Conservation (phyloP, 805 yeast genomes). For the Tetrapisispora fleetii region DNA sequence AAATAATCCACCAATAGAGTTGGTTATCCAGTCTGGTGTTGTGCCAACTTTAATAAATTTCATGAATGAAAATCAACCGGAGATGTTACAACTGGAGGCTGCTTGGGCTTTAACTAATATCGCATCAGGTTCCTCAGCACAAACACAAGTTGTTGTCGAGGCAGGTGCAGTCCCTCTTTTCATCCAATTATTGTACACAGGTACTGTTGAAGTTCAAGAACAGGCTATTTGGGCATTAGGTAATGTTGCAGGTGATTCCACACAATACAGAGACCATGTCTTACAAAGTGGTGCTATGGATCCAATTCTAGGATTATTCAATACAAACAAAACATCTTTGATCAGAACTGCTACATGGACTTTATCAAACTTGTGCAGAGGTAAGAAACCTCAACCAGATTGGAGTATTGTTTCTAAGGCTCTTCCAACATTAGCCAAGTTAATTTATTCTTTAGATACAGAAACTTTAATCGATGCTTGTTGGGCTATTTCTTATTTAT, state of each 20-base stretch:
- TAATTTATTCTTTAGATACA: slow-evolving; percentile 81
- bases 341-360: slow-evolving; percentile 98
- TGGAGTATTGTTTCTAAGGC: slow-evolving; percentile 84
- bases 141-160: slow-evolving; percentile 83
- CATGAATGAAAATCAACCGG: slow-evolving; percentile 67
- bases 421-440: slow-evolving; percentile 82
- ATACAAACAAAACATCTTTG: slow-evolving; percentile 75
- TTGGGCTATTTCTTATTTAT: slow-evolving; percentile 94
- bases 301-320: slow-evolving; percentile 72
- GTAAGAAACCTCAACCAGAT: slow-evolving; percentile 92
- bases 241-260: slow-evolving; percentile 96
- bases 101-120: slow-evolving; percentile 99
- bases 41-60: slow-evolving; percentile 85
- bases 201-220: slow-evolving; percentile 85
- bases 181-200: slow-evolving; percentile 70
- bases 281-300: slow-evolving; percentile 78
- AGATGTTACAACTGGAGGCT: slow-evolving; percentile 89
- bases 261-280: slow-evolving; percentile 83
- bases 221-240: slow-evolving; percentile 99
- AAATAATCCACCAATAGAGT: slow-evolving; percentile 90
- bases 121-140: slow-evolving; percentile 87
- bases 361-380: slow-evolving; percentile 89
- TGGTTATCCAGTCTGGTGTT: slow-evolving; percentile 87
- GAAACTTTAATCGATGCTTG: slow-evolving; percentile 96
- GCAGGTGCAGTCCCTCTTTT: slow-evolving; percentile 90